phyloP scores from a whole-genome alignment of 108 stramenopile species.

The Epithemia pelagica region DNA sequence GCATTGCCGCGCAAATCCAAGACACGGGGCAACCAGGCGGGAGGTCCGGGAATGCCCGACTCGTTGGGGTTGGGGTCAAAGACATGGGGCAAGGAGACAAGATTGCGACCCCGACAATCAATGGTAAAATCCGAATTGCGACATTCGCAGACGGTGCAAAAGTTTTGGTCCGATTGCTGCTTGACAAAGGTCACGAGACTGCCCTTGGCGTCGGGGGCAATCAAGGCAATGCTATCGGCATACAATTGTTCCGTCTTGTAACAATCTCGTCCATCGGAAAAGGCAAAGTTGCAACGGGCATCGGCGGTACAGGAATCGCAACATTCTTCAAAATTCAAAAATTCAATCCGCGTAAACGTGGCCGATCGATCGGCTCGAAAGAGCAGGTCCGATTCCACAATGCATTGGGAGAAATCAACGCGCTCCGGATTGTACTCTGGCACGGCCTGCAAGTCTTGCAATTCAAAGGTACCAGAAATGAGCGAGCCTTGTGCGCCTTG shows the following conservation, averaged over 20 bases:
- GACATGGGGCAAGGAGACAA: constrained; percentile 13
- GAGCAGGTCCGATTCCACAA: not conserved
- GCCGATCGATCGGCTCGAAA: not conserved
- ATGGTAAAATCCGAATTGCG: not conserved
- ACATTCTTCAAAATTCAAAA: not conserved
- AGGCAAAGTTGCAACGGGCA: constrained; percentile 11
- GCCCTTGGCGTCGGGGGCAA: not conserved
- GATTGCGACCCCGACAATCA: constrained; percentile 20
- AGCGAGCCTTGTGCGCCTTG: not conserved
- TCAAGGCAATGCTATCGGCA: not conserved
- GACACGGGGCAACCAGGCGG: constrained; percentile 14
- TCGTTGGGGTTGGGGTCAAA: not conserved
- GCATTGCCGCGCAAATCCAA: constrained; percentile 20
- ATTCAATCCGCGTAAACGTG: not conserved
- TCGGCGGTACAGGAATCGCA: constrained; percentile 9
- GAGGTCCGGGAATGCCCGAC: not conserved
- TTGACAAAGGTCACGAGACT: not conserved
- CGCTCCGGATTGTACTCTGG: not conserved
- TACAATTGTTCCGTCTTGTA: not conserved
- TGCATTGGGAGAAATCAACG: not conserved
- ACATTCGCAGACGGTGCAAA: constrained; percentile 17
- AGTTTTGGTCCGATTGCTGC: constrained; percentile 4
- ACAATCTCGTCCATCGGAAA: constrained; percentile 13
- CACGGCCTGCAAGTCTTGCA: constrained; percentile 1
- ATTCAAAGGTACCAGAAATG: not conserved